Evolutionary conservation across 352 stramenopile genomes (phyloP), one percentile per base, ranked within the genome.

Genomic region (Thalassiosira sp.): DNA sequence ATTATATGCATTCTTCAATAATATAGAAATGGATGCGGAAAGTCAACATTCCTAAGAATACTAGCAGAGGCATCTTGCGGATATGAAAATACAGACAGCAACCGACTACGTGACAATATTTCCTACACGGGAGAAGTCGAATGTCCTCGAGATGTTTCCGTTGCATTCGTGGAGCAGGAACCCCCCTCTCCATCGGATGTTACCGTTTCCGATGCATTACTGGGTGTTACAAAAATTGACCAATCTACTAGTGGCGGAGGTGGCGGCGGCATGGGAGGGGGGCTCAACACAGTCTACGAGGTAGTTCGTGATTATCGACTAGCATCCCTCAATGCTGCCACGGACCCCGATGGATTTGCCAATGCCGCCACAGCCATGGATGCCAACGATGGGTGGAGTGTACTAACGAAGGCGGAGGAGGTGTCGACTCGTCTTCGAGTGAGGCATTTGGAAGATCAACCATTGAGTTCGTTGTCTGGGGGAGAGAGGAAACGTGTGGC

Each of bases 401-500:
- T 91, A 5, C 49, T 91, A 33, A 91, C 85, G 25, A 86, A 87
- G 62, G 87, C 83, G 3, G 87, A 93, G 67, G 85, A 91, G 75
- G 65, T 93, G 8, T 81, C 87, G 8, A 91, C 81, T 2, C 74
- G 78, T 35, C 49, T 93, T 5, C 54, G 84, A 35, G 73, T 93
- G 5, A 76, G 76, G 31, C 78, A 89, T 54, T 72, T 93, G 37
- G 71, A 87, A 59, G 65, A 88, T 45, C 62, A 86, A 63, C 77
- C 81, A 15, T 53, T 91, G 0, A 78, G 66, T 16, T 82, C 79
- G 11, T 66, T 93, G 5, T 88, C 76, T 0, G 88, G 88, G 1
- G 88, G 88, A 5, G 88, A 93, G 79, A 49, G 86, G 5, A 93
- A 93, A 59, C 62, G 88, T 2, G 88, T 91, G 0, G 86, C 86